Conservation (phyloP, 2,329 filamentous ascomycete species). For the Phaeoacremonium minimum region DNA sequence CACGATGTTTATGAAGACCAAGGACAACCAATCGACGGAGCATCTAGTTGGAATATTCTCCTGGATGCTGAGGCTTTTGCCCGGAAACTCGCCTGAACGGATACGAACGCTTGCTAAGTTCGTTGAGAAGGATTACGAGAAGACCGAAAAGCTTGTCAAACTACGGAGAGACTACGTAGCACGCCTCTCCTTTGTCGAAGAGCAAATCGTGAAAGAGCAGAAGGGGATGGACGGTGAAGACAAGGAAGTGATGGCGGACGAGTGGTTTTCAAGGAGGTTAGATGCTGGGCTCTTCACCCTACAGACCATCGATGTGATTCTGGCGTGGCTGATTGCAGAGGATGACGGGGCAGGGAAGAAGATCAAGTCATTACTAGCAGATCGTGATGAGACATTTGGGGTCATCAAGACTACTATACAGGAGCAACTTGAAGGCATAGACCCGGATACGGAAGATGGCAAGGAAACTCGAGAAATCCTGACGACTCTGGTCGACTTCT, state of each 20-base stretch:
- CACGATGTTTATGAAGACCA: conserved; percentile 80
- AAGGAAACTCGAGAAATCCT: conserved; percentile 56
- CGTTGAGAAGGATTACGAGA: conserved; percentile 89
- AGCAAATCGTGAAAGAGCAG: conserved; percentile 54
- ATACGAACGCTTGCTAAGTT: conserved; percentile 91
- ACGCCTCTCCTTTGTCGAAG: conserved; percentile 58
- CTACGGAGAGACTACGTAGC: conserved; percentile 68
- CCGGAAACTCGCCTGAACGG: conserved; percentile 70
- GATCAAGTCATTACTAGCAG: conserved; percentile 60
- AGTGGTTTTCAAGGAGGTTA: conserved; percentile 70
- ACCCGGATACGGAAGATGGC: conserved; percentile 47
- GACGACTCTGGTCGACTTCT: conserved; percentile 44
- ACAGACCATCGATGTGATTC: conserved; percentile 76
- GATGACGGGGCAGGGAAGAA: conserved; percentile 69
- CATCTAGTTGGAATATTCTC: conserved; percentile 84
- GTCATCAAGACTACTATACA: conserved; percentile 64
- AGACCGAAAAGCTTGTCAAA: conserved; percentile 67
- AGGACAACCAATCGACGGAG: conserved; percentile 61
- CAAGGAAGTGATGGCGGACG: conserved; percentile 57
- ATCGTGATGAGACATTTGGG: conserved; percentile 61
- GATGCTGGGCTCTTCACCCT: conserved; percentile 82
- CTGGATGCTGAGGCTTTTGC: conserved; percentile 74
- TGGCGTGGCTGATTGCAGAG: conserved; percentile 91
- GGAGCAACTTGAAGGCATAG: conserved; percentile 48
- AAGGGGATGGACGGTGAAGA: conserved; percentile 51